Conservation (phyloP, 257 asterid species). For the Jacaranda copaia region DNA sequence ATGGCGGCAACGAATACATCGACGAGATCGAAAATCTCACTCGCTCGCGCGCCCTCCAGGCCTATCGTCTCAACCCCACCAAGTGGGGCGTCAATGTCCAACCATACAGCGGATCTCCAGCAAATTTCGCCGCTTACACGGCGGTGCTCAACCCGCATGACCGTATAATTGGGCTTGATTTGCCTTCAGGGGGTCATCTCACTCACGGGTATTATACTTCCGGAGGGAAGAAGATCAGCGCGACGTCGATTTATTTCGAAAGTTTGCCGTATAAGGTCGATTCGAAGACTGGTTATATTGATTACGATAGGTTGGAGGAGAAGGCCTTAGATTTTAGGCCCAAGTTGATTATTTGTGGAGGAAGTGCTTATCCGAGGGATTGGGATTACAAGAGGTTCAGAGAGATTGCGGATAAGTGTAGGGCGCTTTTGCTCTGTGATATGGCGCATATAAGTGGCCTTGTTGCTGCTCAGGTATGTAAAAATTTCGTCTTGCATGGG, state of each 20-base stretch:
- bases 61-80: conserved; percentile 66
- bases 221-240: conserved; percentile 91
- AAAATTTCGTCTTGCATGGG: background rate
- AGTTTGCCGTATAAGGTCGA: conserved; percentile 92
- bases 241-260: conserved; percentile 89
- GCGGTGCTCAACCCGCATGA: conserved; percentile 84
- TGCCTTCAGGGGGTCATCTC: conserved; percentile 87
- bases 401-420: conserved; percentile 65
- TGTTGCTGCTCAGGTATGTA: conserved; percentile 90
- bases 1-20: conserved; percentile 69
- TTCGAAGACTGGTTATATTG: conserved; percentile 81
- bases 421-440: conserved; percentile 87
- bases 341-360: conserved; percentile 85
- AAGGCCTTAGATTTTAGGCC: conserved; percentile 92
- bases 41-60: conserved; percentile 68
- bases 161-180: conserved; percentile 83
- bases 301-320: conserved; percentile 79
- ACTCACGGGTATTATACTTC: conserved; percentile 85
- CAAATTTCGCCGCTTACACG: conserved; percentile 83
- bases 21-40: conserved; percentile 73
- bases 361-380: conserved; percentile 87
- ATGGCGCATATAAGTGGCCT: conserved; percentile 99
- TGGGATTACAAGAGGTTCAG: conserved; percentile 74
- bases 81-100: conserved; percentile 81
- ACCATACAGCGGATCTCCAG: conserved; percentile 76